A percentile compares a stretch with the other conserved stretches of the same genome.
Conservation (phyloP, 305 asterid genomes). For the Salvia sclarea region DNA sequence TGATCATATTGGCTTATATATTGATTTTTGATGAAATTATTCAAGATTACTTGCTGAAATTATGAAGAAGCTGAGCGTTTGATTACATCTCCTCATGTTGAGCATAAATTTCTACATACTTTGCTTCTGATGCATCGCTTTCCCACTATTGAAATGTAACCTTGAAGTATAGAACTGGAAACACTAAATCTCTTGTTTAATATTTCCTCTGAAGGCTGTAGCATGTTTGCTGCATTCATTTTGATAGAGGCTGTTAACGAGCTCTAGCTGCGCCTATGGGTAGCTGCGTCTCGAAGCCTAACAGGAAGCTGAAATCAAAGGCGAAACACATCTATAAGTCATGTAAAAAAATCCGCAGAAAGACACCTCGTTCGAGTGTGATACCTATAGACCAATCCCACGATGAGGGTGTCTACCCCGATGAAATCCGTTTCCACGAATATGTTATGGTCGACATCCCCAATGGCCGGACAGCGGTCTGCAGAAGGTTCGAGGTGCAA, state of each 20-base stretch:
- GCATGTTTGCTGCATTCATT: conserved; percentile 19
- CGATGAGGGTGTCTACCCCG: conserved; percentile 28
- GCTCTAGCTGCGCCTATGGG: conserved; percentile 57
- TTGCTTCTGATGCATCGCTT: background rate
- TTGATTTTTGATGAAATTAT: conserved; percentile 10
- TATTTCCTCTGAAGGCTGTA: background rate
- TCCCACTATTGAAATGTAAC: background rate
- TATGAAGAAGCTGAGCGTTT: background rate
- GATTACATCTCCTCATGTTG: background rate
- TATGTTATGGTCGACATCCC: conserved; percentile 31
- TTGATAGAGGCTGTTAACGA: conserved; percentile 26
- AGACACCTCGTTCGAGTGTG: conserved; percentile 55
- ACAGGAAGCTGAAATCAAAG: conserved; percentile 55
- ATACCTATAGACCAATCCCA: conserved; percentile 46
- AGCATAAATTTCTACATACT: background rate
- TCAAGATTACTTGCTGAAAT: conserved; percentile 3
- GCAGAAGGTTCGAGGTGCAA: conserved; percentile 35
- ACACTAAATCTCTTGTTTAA: background rate
- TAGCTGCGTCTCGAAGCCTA: conserved; percentile 75
- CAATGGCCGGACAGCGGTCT: conserved; percentile 24
- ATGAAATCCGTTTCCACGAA: conserved; percentile 37
- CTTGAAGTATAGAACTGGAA: background rate
- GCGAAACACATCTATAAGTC: conserved; percentile 50
- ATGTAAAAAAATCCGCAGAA: conserved; percentile 52
- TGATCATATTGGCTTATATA: background rate